These are phyloP conservation scores for Aspergillus mulundensis DNA, from an alignment of 495 filamentous ascomycete species.

Conservation along the genomic window DNA sequence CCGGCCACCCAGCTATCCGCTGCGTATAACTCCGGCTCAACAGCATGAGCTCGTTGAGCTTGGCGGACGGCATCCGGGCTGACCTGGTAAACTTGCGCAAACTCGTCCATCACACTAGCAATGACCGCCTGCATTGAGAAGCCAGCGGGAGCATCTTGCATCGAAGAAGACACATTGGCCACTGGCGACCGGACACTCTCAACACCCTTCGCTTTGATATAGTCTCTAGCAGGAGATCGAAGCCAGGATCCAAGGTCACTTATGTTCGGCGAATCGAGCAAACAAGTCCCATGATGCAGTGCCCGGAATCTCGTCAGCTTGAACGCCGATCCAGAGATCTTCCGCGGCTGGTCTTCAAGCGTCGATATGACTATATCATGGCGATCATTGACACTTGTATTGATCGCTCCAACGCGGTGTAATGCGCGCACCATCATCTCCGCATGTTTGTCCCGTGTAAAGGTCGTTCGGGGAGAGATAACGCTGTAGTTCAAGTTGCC, in stretches of 20 bases:
- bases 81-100: constrained; percentile 28
- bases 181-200: constrained; percentile 87
- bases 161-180: constrained; percentile 62
- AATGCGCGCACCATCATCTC: constrained; percentile 85
- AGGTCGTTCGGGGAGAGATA: constrained; percentile 68
- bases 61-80: constrained; percentile 30
- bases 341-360: constrained; percentile 46
- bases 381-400: constrained; percentile 74
- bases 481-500: constrained; percentile 94
- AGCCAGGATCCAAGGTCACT: constrained; percentile 59
- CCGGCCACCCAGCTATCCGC: constrained; percentile 41
- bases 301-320: constrained; percentile 76
- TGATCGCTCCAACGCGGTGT: constrained; percentile 36
- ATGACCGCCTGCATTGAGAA: constrained; percentile 39
- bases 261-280: constrained; percentile 71
- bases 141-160: constrained; percentile 28
- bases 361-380: constrained; percentile 82
- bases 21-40: constrained; percentile 36
- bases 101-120: constrained; percentile 33
- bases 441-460: constrained; percentile 82
- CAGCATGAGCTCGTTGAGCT: constrained; percentile 31
- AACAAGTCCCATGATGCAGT: constrained; percentile 88
- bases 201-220: constrained; percentile 79
- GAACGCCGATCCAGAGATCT: constrained; percentile 90
- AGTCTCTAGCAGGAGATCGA: constrained; percentile 66